Conservation (phyloP, 176 grass and related monocot genomes). For the Pharus latifolius region DNA sequence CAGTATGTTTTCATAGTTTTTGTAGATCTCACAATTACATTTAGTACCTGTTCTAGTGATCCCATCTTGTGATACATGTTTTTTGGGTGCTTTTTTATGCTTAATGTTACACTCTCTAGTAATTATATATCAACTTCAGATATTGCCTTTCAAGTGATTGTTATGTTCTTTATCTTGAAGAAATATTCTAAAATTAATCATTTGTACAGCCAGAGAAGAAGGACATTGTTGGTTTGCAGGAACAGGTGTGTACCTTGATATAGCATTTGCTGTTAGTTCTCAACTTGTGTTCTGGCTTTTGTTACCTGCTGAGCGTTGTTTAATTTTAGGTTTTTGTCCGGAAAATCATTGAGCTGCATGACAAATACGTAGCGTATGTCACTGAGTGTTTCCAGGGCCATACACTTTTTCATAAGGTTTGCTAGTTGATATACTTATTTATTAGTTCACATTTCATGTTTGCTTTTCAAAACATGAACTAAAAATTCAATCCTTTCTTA, state of each 20-base stretch:
- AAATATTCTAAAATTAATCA: not conserved
- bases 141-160: not conserved
- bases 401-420: constrained; percentile 95
- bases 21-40: not conserved
- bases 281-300: not conserved
- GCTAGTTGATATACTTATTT: not conserved
- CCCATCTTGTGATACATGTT: not conserved
- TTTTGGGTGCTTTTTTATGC: not conserved
- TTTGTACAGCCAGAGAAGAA: constrained; percentile 73
- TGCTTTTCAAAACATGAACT: not conserved
- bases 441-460: too few species aligned
- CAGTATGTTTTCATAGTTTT: too few species aligned
- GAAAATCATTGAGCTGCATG: constrained; percentile 97
- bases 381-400: constrained; percentile 93
- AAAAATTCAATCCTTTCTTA: not conserved
- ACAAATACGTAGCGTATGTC: constrained; percentile 87
- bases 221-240: constrained; percentile 78
- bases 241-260: constrained; percentile 54
- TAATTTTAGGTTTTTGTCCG: constrained; percentile 71
- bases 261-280: too few species aligned
- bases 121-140: not conserved
- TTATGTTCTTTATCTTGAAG: not conserved
- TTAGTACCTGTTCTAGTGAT: not conserved
- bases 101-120: not conserved
- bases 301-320: not conserved